phyloP scores from a whole-genome alignment of 441 rosid genomes.

The Pelargonium myrrhifolium region DNA sequence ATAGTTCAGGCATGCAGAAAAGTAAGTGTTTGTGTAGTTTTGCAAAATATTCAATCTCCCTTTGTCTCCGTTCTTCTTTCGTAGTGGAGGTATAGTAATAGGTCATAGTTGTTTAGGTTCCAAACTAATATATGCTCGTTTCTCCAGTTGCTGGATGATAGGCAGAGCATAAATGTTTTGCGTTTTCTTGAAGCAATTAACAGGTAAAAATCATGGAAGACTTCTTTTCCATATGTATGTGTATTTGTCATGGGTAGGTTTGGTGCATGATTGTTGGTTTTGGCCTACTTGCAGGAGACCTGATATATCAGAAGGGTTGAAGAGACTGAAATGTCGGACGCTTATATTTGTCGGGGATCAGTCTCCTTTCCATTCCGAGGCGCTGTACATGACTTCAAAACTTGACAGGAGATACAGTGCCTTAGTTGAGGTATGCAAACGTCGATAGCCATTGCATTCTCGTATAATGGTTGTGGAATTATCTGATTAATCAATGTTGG shows the following conservation, averaged over 20 bases:
- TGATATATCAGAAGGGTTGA: slow-evolving; percentile 56
- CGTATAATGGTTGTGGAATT: not conserved
- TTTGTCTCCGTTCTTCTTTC: not conserved
- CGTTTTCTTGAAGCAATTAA: slow-evolving; percentile 78
- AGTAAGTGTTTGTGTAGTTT: slow-evolving; percentile 33
- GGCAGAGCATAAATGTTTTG: slow-evolving; percentile 66
- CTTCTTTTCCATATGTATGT: not conserved
- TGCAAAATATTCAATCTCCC: not conserved
- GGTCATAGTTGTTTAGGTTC: not conserved
- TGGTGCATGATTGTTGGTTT: not conserved
- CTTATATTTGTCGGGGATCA: slow-evolving; percentile 68
- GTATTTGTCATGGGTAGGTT: not conserved
- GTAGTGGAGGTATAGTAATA: not conserved
- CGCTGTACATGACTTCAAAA: slow-evolving; percentile 54
- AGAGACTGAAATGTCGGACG: slow-evolving; percentile 67
- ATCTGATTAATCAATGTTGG: not conserved
- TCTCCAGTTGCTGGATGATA: slow-evolving; percentile 69
- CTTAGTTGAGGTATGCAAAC: slow-evolving; percentile 60
- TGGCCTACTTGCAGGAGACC: slow-evolving; percentile 50
- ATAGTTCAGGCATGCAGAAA: slow-evolving; percentile 76
- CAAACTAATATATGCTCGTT: slow-evolving; percentile 11
- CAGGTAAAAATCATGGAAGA: slow-evolving; percentile 30
- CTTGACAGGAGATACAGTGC: slow-evolving; percentile 63
- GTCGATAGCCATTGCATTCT: not conserved
- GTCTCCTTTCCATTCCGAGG: slow-evolving; percentile 67